Evolutionary conservation across 2,329 filamentous ascomycete genomes (phyloP), one percentile per base, ranked within the genome.

Genomic region (Graphilbum ipis-grandicollis): DNA sequence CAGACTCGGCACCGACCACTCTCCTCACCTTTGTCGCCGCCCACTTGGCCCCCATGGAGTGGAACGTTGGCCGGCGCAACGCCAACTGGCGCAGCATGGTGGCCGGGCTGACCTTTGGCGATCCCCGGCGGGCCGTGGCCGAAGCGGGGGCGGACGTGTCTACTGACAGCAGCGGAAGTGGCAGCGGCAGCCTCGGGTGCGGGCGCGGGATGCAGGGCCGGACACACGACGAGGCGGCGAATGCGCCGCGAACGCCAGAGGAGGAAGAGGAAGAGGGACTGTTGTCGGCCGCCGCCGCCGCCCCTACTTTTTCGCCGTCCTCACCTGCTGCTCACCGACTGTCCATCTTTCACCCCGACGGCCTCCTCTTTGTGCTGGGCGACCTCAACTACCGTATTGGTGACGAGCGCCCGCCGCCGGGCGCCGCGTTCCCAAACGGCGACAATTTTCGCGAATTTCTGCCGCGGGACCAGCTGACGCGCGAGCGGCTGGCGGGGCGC

Each of bases 351-450:
- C 72, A 70, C 35, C 73, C 82, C 1, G 68, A 66, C 4, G 75
- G 75, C 4, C 75, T 93, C 52, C 63, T 94, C 1, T 93, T 96
- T 53, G 65, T 96, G 33, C 79, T 78, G 1, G 90, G 90, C 19
- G 90, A 98, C 54, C 68, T 98, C 41, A 98, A 98, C 62, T 98
- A 98, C 57, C 79, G 90, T 46, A 92, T 88, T 15, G 73, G 76
- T 8, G 68, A 75, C 43, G 66, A 64, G 1, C 60, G 67, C 0
- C 85, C 86, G 1, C 59, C 63, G 0, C 60, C 68, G 1, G 57
- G 63, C 3, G 75, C 81, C 35, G 62, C 48, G 35, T 84, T 68
- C 70, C 90, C 47, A 48, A 67, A 57, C 48, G 54, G 59, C 19
- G 56, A 68, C 31, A 72, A 88, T 56, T 85, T 71, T 50, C 63